Base-by-base conservation (phyloP, 192 early-diverging fungal species). In the Entophlyctis luteolus region DNA sequence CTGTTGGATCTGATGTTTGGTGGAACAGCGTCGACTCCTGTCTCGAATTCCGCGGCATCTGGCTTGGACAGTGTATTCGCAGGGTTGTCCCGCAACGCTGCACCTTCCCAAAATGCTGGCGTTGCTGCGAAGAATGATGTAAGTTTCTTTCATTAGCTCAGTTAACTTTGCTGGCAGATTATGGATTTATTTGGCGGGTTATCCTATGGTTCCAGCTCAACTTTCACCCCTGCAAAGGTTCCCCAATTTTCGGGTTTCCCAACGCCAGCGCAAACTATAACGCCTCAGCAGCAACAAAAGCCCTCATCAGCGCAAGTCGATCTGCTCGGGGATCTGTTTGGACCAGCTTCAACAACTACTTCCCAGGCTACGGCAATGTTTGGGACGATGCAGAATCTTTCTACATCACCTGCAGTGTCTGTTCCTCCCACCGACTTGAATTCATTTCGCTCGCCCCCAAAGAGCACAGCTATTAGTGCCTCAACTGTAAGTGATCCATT, bases 161-260 rank as follows among this genome's bases (percentile, higher is more conserved):
- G 38, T 14, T 39, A 52, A 45, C 22, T 38, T 35, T 52, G 27
- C 20, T 32, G 85, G 78, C 78, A 84, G 67, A 78, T 86, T 45
- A 72, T 83, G 76, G 84, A 86, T 59, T 57, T 86, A 23, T 72
- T 86, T 55, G 84, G 84, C 31, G 81, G 67, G 29, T 66, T 85
- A 28, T 79, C 80, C 2, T 38, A 84, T 22, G 76, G 48, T 20
- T 18, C 68, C 4, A 3, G 62, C n/a, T 23, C 49, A n/a, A n/a
- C n/a, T n/a, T n/a, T n/a, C n/a, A n/a, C n/a, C n/a, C n/a, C n/a
- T n/a, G n/a, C n/a, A n/a, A n/a, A n/a, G n/a, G n/a, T n/a, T n/a
- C n/a, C n/a, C n/a, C n/a, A n/a, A n/a, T n/a, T n/a, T n/a, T n/a
- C n/a, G n/a, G n/a, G n/a, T n/a, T n/a, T n/a, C n/a, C n/a, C n/a